Evolutionary conservation across 2,329 filamentous ascomycete genomes (phyloP).

Genomic region (Colletotrichum paranaense): DNA sequence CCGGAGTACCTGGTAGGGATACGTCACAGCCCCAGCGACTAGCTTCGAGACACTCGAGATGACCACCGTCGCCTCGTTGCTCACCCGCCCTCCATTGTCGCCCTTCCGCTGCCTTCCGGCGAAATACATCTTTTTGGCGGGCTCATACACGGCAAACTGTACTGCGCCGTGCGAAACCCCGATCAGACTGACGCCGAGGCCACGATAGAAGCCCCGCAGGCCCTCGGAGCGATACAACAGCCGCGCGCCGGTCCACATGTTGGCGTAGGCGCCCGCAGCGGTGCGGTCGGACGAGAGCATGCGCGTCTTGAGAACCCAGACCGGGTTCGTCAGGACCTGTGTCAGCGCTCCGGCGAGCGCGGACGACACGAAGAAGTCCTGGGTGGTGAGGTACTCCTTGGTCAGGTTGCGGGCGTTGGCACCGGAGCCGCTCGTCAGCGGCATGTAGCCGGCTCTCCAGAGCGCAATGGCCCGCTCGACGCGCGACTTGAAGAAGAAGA

Average conservation of each 20-base stretch:
- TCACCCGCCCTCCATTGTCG: slow-evolving; percentile 55
- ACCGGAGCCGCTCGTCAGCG: slow-evolving; percentile 6
- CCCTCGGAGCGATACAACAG: slow-evolving; percentile 80
- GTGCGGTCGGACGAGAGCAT: slow-evolving; percentile 89
- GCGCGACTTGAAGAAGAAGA: slow-evolving; percentile 82
- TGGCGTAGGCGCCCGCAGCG: slow-evolving; percentile 82
- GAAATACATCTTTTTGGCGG: slow-evolving; percentile 68
- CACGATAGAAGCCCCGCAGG: slow-evolving; percentile 84
- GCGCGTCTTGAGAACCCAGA: slow-evolving; percentile 98
- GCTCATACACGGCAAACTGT: slow-evolving; percentile 96
- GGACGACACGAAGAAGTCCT: slow-evolving; percentile 85
- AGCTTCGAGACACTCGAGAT: slow-evolving; percentile 87
- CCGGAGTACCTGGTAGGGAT: slow-evolving; percentile 93
- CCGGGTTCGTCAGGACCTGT: slow-evolving; percentile 87
- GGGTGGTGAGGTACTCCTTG: slow-evolving; percentile 61
- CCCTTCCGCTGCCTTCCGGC: slow-evolving; percentile 47
- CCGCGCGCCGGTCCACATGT: slow-evolving; percentile 76
- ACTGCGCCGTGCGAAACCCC: slow-evolving; percentile 93
- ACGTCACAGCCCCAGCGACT: slow-evolving; percentile 88
- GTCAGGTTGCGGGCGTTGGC: slow-evolving; percentile 38
- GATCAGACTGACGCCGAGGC: slow-evolving; percentile 83
- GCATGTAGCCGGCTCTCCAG: slow-evolving; percentile 41
- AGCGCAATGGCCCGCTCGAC: slow-evolving; percentile 60
- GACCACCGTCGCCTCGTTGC: slow-evolving; percentile 81
- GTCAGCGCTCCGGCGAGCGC: slow-evolving; percentile 78